Percentiles rank a stretch among this genome's conserved stretches.
These are phyloP conservation scores for Xerocomellus dryophilus DNA, from an alignment of 768 basidiomycete genomes.

Conservation along the genomic window DNA sequence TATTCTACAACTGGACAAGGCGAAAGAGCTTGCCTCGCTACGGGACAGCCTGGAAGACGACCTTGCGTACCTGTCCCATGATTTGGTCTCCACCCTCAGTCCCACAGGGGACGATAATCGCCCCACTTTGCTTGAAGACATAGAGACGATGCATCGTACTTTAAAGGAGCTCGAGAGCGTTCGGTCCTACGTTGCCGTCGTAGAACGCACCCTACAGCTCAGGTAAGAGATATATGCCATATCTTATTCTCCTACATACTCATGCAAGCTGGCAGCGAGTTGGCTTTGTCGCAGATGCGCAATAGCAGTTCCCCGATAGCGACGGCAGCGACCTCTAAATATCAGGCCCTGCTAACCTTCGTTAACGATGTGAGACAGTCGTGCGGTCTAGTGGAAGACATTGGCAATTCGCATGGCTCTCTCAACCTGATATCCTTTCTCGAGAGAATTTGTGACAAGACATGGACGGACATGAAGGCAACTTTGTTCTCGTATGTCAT, in stretches of 20 bases:
- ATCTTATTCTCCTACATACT: constrained; percentile 1
- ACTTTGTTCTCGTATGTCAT: constrained; percentile 56
- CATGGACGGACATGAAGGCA: constrained; percentile 76
- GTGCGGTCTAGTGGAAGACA: constrained; percentile 46
- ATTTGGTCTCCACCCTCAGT: constrained; percentile 55
- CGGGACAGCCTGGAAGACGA: constrained; percentile 79
- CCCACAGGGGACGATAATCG: constrained; percentile 42
- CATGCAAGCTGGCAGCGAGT: constrained; percentile 44
- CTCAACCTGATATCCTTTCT: constrained; percentile 65
- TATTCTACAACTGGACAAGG: constrained; percentile 52
- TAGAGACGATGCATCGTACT: constrained; percentile 75
- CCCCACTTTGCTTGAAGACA: constrained; percentile 73
- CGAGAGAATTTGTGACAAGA: constrained; percentile 57
- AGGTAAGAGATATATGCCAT: constrained; percentile 48
- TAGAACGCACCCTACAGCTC: constrained; percentile 65
- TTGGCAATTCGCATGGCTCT: constrained; percentile 42
- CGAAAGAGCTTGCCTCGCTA: constrained; percentile 71
- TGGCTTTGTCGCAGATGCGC: constrained; percentile 52
- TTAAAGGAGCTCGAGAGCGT: constrained; percentile 76
- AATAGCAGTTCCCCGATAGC: constrained; percentile 40
- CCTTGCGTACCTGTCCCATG: constrained; percentile 60
- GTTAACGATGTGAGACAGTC: constrained; percentile 46
- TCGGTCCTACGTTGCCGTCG: constrained; percentile 69
- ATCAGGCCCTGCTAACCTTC: constrained; percentile 60
- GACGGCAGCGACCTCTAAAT: constrained; percentile 48